phyloP scores from a whole-genome alignment of 2,329 filamentous ascomycete genomes.

The Neodidymelliopsis sp. region DNA sequence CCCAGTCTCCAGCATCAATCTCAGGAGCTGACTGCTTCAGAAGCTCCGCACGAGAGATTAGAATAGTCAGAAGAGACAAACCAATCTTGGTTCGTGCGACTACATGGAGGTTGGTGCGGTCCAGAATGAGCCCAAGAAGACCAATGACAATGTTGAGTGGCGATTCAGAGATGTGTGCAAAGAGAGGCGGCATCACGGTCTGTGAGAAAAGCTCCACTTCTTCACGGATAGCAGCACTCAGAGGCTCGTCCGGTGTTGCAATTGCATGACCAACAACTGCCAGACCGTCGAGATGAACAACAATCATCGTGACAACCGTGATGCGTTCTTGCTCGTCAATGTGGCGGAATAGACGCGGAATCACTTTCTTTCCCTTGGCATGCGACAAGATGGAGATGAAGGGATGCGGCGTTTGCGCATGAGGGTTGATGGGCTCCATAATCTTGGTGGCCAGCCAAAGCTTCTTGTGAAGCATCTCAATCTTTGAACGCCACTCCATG shows the following conservation, averaged over 20 bases:
- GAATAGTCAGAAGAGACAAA: conserved; percentile 88
- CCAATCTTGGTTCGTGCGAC: conserved; percentile 88
- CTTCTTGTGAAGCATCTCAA: conserved; percentile 75
- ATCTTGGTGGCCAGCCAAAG: conserved; percentile 91
- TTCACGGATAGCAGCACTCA: conserved; percentile 76
- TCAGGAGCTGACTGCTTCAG: conserved; percentile 82
- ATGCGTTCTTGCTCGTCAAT: conserved; percentile 92
- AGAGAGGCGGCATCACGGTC: conserved; percentile 87
- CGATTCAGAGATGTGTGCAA: conserved; percentile 89
- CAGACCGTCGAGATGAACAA: conserved; percentile 89
- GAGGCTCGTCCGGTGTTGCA: conserved; percentile 74
- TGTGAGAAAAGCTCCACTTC: conserved; percentile 91
- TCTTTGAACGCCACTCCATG: conserved; percentile 78
- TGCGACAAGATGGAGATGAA: conserved; percentile 97
- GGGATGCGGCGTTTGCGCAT: conserved; percentile 74
- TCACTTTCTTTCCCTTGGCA: conserved; percentile 93
- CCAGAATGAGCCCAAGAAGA: conserved; percentile 82
- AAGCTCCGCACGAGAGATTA: conserved; percentile 91
- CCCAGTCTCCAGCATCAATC: conserved; percentile 68
- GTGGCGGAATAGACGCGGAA: conserved; percentile 93
- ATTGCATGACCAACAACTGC: conserved; percentile 87
- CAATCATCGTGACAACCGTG: conserved; percentile 93
- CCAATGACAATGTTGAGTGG: conserved; percentile 90
- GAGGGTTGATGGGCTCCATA: conserved; percentile 80
- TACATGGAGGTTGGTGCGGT: conserved; percentile 81